phyloP scores from a whole-genome alignment of 2,329 filamentous ascomycete species.

The Cladosporium cucumerinum region DNA sequence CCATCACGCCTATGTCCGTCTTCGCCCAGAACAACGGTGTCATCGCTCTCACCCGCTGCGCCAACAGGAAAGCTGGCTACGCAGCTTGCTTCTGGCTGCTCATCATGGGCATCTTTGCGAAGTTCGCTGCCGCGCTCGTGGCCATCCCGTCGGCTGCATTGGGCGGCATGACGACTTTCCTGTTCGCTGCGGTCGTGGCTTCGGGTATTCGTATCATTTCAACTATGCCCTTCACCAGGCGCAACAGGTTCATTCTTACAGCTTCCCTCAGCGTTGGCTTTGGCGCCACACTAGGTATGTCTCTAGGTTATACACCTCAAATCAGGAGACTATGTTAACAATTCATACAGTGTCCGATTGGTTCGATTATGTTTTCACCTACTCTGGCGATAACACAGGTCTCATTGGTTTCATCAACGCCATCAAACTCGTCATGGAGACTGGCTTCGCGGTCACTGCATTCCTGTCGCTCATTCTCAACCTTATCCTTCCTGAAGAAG shows the following conservation, averaged over 20 bases:
- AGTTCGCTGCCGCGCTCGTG: conserved; percentile 76
- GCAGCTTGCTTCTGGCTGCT: conserved; percentile 74
- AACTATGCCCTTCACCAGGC: conserved; percentile 69
- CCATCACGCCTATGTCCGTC: conserved; percentile 74
- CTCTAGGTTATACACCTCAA: too few species aligned
- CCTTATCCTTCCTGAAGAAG: conserved; percentile 67
- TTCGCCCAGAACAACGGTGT: conserved; percentile 86
- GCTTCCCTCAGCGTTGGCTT: conserved; percentile 71
- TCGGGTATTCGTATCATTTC: conserved; percentile 74
- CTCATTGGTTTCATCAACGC: conserved; percentile 73
- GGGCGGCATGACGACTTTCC: conserved; percentile 64
- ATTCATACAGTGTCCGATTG: conserved; percentile 15
- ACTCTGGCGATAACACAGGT: conserved; percentile 62
- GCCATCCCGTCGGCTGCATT: conserved; percentile 61
- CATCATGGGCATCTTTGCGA: conserved; percentile 77
- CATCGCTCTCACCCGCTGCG: conserved; percentile 76
- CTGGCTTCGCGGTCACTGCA: conserved; percentile 71
- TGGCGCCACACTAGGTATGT: conserved; percentile 46
- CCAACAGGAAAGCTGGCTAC: conserved; percentile 76
- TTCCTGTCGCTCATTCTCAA: conserved; percentile 72
- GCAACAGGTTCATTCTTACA: conserved; percentile 78
- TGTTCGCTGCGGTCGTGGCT: conserved; percentile 73
- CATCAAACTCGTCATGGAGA: conserved; percentile 46
- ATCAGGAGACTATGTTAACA: too few species aligned
- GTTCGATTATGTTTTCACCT: conserved; percentile 63